Base-by-base conservation (phyloP, 257 asterid genomes). In the Verbena officinalis region DNA sequence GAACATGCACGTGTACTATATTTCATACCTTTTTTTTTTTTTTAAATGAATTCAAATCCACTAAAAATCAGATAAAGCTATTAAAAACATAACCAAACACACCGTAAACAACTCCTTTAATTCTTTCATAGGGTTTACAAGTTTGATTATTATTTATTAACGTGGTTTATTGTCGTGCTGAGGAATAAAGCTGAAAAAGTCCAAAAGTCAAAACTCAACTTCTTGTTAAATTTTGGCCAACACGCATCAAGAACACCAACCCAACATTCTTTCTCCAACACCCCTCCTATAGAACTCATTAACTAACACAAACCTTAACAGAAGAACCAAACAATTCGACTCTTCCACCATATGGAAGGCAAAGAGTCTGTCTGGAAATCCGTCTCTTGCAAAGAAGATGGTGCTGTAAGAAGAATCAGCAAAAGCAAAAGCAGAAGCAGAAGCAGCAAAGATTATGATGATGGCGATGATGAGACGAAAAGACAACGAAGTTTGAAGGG, bases 401-500 rank as follows among this genome's bases (percentile, higher is more conserved):
- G 40, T 43, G 50, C 59, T 69, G 6, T 36, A 16, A 42, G 23
- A 31, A 44, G 66, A 68, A 54, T 34, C 56, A 59, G 30, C n/a
- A 55, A 39, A 30, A 43, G 65, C 70, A 54, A 39, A 51, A 59
- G 30, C 14, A 54, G 62, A 51, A 30, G 9, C 71, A 58, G 14
- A 46, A 15, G 33, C 33, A 27, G 33, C 33, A 27, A 27, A 2
- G 33, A 5, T 5, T 27, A 27, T 5, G 33, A 27, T 5, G 4
- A 12, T 11, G 15, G 1, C 5, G 43, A 24, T 1, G 19, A 70
- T 12, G 62, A 73, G 58, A 38, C 34, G 17, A 34, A 10, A 3
- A 84, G 79, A 53, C 71, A 56, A n/a, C 62, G 77, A 14, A 74
- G 74, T 2, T 55, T 24, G 0, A 52, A 69, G 40, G 61, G 83